Evolutionary conservation across 768 basidiomycete species (phyloP).

Genomic region (Agaricus subrufescens): DNA sequence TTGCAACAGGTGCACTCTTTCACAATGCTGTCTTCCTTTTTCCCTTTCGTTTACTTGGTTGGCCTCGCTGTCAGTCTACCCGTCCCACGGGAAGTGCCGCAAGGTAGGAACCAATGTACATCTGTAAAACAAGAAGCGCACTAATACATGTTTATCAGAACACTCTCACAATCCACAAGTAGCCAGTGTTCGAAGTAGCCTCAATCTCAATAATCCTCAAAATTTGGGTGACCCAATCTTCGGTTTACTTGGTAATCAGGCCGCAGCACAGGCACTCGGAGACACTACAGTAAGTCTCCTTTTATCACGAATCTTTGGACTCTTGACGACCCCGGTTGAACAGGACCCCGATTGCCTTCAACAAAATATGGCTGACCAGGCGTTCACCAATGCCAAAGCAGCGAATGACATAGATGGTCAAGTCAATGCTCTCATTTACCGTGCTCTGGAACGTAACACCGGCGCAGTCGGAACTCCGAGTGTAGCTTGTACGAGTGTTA

Average conservation of each 20-base stretch:
- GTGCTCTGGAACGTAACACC: conserved; percentile 65
- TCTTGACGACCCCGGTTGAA: not conserved
- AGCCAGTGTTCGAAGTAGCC: conserved; percentile 41
- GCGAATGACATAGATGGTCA: conserved; percentile 50
- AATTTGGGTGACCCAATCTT: conserved; percentile 59
- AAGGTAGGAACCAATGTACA: conserved; percentile 36
- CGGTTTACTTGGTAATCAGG: conserved; percentile 59
- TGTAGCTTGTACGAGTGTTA: conserved; percentile 47
- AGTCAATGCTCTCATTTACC: conserved; percentile 56
- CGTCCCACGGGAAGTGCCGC: conserved; percentile 57
- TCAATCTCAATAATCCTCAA: conserved; percentile 54
- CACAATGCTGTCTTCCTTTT: conserved; percentile 29
- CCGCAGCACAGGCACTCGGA: conserved; percentile 51
- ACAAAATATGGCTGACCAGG: conserved; percentile 62
- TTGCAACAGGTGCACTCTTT: conserved; percentile 13
- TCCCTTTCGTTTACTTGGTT: conserved; percentile 31
- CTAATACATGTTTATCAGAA: conserved; percentile 30
- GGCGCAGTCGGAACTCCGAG: conserved; percentile 44
- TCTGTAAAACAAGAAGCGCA: not conserved
- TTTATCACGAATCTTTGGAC: not conserved
- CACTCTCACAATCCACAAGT: conserved; percentile 63
- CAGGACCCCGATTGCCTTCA: conserved; percentile 60
- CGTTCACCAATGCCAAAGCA: conserved; percentile 71
- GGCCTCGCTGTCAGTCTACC: conserved; percentile 34
- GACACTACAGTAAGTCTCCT: conserved; percentile 40